phyloP scores from a whole-genome alignment of 78 protist genomes.

The Guillardia theta region DNA sequence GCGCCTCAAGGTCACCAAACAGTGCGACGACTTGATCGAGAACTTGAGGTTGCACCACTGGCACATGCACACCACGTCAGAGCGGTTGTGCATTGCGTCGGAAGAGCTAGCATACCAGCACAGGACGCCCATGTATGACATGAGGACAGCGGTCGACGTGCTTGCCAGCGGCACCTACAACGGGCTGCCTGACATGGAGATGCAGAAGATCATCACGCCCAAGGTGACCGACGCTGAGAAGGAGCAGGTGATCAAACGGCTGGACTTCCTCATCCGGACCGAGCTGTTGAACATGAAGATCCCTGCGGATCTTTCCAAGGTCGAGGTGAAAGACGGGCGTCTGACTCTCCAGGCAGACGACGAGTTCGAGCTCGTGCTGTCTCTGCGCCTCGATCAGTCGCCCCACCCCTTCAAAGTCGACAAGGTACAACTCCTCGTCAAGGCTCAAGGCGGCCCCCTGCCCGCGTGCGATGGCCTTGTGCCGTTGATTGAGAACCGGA shows the following conservation, averaged over 20 bases:
- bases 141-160: constrained; percentile 15
- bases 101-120: neutral
- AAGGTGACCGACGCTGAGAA: neutral
- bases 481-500: neutral
- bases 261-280: neutral
- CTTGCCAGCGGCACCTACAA: constrained; percentile 1
- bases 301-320: neutral
- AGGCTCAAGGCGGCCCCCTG: neutral
- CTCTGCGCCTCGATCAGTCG: neutral
- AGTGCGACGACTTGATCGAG: neutral
- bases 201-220: neutral
- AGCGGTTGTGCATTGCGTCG: neutral
- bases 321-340: neutral
- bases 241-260: neutral
- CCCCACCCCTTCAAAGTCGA: neutral
- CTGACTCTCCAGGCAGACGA: neutral
- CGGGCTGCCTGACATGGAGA: neutral
- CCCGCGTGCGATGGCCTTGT: neutral
- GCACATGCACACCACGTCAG: neutral
- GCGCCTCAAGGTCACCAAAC: neutral
- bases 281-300: neutral
- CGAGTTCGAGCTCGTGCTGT: constrained; percentile 21
- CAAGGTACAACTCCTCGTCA: neutral
- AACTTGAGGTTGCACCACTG: neutral
- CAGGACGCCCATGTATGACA: constrained; percentile 19